Base-by-base conservation (phyloP, 805 yeast genomes). In the Wickerhamiella vanderwaltii region DNA sequence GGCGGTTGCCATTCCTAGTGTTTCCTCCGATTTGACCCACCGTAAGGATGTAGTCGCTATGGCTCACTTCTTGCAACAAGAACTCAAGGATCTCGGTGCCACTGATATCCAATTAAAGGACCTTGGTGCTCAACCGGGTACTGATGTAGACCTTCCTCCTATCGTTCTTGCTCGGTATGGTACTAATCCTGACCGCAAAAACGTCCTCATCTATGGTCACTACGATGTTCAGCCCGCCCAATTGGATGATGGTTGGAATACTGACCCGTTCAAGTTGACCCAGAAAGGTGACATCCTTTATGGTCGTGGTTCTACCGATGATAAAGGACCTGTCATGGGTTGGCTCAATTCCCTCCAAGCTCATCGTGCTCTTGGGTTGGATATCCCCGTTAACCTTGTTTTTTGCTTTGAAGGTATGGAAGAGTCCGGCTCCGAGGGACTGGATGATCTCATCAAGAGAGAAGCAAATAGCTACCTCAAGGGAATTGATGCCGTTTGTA, bases 371-470 rank as follows among this genome's bases (percentile, higher is more conserved):
- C 72, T 84, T 44, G 86, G 84, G 16, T 57, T 83, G 56, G 95
- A 87, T 49, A 70, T 91, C 45, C 99, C 99, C 15, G 96, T 91
- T 48, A 91, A 91, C 66, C 64, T 91, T 53, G 73, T 86, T 38
- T 79, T 82, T 59, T 85, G 95, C 63, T 91, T 91, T 56, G 99
- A 91, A 66, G 97, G 98, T 47, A 91, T 91, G 99, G 99, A 91
- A 66, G 99, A 91, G 66, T 77, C 87, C 49, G 99, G 99, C 18
- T 85, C 95, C 25, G 63, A 84, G 39, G 97, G 97, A 26, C 72
- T 91, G 50, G 98, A 88, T 52, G 76, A 67, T 26, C 72, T 91
- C 55, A 80, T 91, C 55, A 78, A 77, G 39, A 62, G 67, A 31
- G 97, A 91, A 66, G 87, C 94, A 43, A 61, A 71, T 41, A 61